Base-by-base conservation (phyloP, 495 filamentous ascomycete genomes). In the Penicillium diatomitis region DNA sequence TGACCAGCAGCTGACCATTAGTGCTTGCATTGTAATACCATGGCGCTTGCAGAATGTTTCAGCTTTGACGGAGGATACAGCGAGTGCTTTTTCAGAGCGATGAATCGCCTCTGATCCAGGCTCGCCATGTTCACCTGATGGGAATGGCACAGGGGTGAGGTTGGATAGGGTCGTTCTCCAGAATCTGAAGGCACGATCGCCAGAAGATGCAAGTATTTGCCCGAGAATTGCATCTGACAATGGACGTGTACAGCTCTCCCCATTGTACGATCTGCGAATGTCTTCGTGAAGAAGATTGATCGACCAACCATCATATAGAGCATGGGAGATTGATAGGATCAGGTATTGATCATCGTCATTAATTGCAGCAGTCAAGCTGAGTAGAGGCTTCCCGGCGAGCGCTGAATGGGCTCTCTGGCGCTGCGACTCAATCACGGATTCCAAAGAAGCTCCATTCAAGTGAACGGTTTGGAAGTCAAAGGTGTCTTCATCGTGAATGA, bases 301-400 rank as follows among this genome's bases (percentile, higher is more conserved):
- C 44, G 88, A 91, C 58, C 76, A 85, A 6, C 85, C 90, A 64
- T 97, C 91, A 58, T 96, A 97, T 0, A 96, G 68, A 4, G 81
- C 88, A 60, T 97, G 91, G 57, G 91, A 84, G 31, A 94, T 74
- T 12, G 66, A 55, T 20, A 72, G 42, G 28, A 70, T 49, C 29
- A 72, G 47, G 33, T 61, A 58, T 6, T 43, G 57, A 35, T 37
- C 41, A 37, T 62, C 53, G 5, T 50, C 52, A 44, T 61, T 57
- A 29, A 55, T n/a, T 10, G 45, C 48, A 2, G 50, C 12, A 0
- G 52, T 53, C 10, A 63, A 12, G 12, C 50, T 56, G 8, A 63
- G 44, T 5, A 58, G 48, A 6, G 60, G 57, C 9, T 37, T n/a
- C 28, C 43, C 32, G 6, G 46, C 28, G 0, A 54, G 34, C 8